Conservation (phyloP, 164 flowering plant genomes). For the Echeveria elegans region DNA sequence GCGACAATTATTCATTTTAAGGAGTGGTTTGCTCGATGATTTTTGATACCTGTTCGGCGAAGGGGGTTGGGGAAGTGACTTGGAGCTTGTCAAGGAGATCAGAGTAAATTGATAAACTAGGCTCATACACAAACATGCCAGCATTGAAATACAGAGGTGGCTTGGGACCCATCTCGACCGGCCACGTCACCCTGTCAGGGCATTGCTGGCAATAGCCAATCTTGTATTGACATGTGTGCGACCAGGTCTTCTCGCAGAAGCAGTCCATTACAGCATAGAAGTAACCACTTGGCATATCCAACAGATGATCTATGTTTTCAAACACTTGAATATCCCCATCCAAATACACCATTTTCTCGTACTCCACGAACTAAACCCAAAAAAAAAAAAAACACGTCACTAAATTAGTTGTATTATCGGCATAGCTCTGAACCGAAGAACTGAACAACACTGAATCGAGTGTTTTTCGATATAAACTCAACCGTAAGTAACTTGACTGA, state of each 20-base stretch:
- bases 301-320: slow-evolving; percentile 48
- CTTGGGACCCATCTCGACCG: slow-evolving; percentile 28
- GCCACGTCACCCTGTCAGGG: slow-evolving; percentile 32
- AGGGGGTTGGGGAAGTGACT: slow-evolving; percentile 19
- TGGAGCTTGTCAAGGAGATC: slow-evolving; percentile 31
- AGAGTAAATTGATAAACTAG: slow-evolving; percentile 29
- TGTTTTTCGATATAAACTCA: too few species aligned
- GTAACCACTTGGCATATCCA: slow-evolving; percentile 31
- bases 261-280: slow-evolving; percentile 50
- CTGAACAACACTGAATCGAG: too few species aligned
- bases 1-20: too few species aligned
- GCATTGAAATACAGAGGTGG: slow-evolving; percentile 24
- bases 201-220: background rate
- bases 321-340: slow-evolving; percentile 61
- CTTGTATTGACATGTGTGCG: slow-evolving; percentile 21
- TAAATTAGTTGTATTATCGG: too few species aligned
- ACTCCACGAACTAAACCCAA: slow-evolving; percentile 49
- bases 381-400: background rate
- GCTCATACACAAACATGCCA: slow-evolving; percentile 44
- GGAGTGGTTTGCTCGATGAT: too few species aligned
- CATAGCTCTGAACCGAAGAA: too few species aligned
- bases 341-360: slow-evolving; percentile 49
- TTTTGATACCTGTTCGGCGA: background rate
- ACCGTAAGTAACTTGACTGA: too few species aligned
- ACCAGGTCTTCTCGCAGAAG: slow-evolving; percentile 47